phyloP scores from a whole-genome alignment of 805 yeast genomes.

The Lachancea thermotolerans region DNA sequence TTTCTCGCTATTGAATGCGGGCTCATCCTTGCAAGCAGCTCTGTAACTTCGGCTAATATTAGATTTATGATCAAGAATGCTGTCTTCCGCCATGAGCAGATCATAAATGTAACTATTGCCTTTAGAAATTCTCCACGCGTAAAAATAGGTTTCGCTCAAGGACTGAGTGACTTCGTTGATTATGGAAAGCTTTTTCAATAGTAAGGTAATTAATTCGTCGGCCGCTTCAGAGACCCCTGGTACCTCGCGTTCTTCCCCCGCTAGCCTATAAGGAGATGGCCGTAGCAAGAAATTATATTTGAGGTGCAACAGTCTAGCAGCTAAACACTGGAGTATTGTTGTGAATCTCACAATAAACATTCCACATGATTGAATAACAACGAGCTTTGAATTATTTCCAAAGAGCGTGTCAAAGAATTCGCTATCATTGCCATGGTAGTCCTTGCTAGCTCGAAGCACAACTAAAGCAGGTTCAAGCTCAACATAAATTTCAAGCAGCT shows the following conservation, averaged over 20 bases:
- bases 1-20: not conserved
- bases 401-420: constrained; percentile 11
- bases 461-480: constrained; percentile 15
- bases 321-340: constrained; percentile 15
- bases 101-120: constrained; percentile 39
- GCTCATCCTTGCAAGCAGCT: not conserved
- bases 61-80: constrained; percentile 11
- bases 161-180: constrained; percentile 34
- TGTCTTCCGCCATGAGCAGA: constrained; percentile 30
- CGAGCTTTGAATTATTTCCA: constrained; percentile 13
- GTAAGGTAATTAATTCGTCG: constrained; percentile 15
- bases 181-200: constrained; percentile 26
- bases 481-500: constrained; percentile 14
- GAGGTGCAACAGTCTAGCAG: constrained; percentile 28
- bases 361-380: constrained; percentile 14
- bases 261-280: not conserved
- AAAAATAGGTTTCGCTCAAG: constrained; percentile 50
- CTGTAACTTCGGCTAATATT: not conserved
- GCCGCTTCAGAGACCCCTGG: constrained; percentile 7
- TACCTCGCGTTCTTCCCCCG: not conserved
- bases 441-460: constrained; percentile 8
- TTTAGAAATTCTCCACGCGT: constrained; percentile 57
- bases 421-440: not conserved
- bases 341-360: constrained; percentile 12
- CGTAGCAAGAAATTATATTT: constrained; percentile 17